Evolutionary conservation across 257 asterid genomes (phyloP), one percentile per base, ranked within the genome.

Genomic region (Cruciata laevipes): DNA sequence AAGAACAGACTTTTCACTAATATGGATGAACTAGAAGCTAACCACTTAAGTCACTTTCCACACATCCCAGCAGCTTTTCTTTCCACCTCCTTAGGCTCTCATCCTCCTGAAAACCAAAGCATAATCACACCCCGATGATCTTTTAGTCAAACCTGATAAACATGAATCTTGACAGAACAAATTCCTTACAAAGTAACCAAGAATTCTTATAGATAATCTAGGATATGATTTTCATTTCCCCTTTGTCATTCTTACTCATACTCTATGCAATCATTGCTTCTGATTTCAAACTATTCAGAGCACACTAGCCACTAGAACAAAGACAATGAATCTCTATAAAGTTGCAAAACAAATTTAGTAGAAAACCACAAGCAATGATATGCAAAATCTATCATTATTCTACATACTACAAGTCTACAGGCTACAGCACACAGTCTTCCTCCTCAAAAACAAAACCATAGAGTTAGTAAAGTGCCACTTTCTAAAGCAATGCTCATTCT

Each of bases 61-160:
- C 73, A 77, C 96, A 83, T 64, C 96, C 96, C 35, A 88, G 95
- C 49, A 88, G 87, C 83, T 86, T 83, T 80, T 84, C 94, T 78
- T 88, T 88, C 96, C 96, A 88, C 80, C 88, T 88, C 63, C 87
- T 82, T 65, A 87, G 80, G 77, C 91, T 87, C 74, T 85, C 95
- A 74, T 87, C 95, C 72, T 88, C 96, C 93, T 86, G 73, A 42
- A 66, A 61, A 2, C 14, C 37, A 67, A 53, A 69, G 18, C 49
- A 30, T 63, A 61, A 61, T 44, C 55, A 21, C 44, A 65, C 17
- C 30, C 58, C 7, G 44, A 24, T 33, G 16, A 55, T 6, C 47
- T 66, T 18, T 18, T 55, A 7, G 31, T 18, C 4, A 51, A 11
- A 31, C 24, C 6, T 7, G 10, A 49, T 3, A 66, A 51, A 51